Percentiles rank a stretch among this genome's conserved stretches.
Evolutionary conservation across 805 yeast genomes (phyloP).

Genomic region (Maudiozyma turicensis): DNA sequence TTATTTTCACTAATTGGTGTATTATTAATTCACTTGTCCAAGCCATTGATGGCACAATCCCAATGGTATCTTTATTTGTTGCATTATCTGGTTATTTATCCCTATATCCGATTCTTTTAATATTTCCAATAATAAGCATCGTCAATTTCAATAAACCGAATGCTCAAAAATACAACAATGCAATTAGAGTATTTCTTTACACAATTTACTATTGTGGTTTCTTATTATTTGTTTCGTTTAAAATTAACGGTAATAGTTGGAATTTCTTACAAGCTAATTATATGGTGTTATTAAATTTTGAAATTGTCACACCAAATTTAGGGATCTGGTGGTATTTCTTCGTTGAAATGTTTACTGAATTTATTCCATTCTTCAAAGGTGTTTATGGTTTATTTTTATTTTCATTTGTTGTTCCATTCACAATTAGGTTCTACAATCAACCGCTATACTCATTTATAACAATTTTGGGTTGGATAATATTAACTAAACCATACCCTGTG

Average conservation of each 20-base stretch:
- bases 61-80: slow-evolving; percentile 9
- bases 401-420: slow-evolving; percentile 61
- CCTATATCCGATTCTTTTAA: slow-evolving; percentile 49
- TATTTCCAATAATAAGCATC: slow-evolving; percentile 36
- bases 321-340: slow-evolving; percentile 99
- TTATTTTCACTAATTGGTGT: slow-evolving; percentile 49
- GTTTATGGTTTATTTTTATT: slow-evolving; percentile 71
- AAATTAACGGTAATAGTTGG: slow-evolving; percentile 31
- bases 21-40: slow-evolving; percentile 39
- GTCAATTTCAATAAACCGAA: neutral
- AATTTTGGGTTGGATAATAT: slow-evolving; percentile 42
- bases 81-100: slow-evolving; percentile 56
- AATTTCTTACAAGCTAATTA: slow-evolving; percentile 46
- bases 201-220: neutral
- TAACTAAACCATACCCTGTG: slow-evolving; percentile 80
- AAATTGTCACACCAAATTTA: slow-evolving; percentile 75
- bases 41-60: slow-evolving; percentile 33
- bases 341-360: slow-evolving; percentile 88
- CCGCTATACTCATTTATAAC: slow-evolving; percentile 48
- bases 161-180: neutral
- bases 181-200: slow-evolving; percentile 1
- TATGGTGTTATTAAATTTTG: slow-evolving; percentile 47
- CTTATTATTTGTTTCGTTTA: slow-evolving; percentile 33
- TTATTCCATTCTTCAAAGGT: slow-evolving; percentile 71
- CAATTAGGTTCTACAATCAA: slow-evolving; percentile 52